Base-by-base conservation (phyloP, 2,329 filamentous ascomycete genomes). In the Exophiala lecanii-corni region DNA sequence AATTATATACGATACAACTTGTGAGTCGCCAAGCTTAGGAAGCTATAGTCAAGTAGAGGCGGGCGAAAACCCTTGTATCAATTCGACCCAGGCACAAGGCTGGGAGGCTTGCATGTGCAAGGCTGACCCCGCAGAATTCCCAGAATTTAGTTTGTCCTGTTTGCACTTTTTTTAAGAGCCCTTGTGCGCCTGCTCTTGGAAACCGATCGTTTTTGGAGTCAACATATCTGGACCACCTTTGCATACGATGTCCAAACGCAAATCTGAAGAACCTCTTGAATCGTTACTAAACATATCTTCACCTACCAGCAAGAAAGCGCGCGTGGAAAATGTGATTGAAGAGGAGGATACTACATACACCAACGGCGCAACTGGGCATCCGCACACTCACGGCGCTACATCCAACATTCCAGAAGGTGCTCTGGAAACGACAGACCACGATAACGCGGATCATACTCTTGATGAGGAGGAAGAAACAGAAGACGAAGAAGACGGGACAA, bases 211-310 rank as follows among this genome's bases (percentile, higher is more conserved):
- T n/a, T n/a, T n/a, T n/a, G n/a, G n/a, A n/a, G n/a, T n/a, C n/a
- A n/a, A n/a, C n/a, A n/a, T n/a, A n/a, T n/a, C n/a, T n/a, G n/a
- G n/a, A n/a, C n/a, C n/a, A n/a, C n/a, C n/a, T n/a, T n/a, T n/a
- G n/a, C n/a, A n/a, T n/a, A n/a, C n/a, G n/a, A 73, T 73, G 70
- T 59, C 68, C 16, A 73, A 73, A 50, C 62, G 70, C 56, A 66
- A 64, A 48, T 70, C 70, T 28, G 70, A 71, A 49, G 55, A 64
- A 35, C 58, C 65, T 19, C 55, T 68, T 12, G 68, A 71, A 44
- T 58, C 62, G 19, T 53, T 62, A 16, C 45, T 58, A 6, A 46
- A 53, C 3, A 43, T 51, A 10, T 57, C 59, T 18, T 71, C 69
- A n/a, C 68, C 68, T 5, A 61, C 59, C 21, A 67, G 62, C 20